These are phyloP conservation scores for Pelargonium nanum DNA, from an alignment of 345 rosid genomes.

Conservation along the genomic window DNA sequence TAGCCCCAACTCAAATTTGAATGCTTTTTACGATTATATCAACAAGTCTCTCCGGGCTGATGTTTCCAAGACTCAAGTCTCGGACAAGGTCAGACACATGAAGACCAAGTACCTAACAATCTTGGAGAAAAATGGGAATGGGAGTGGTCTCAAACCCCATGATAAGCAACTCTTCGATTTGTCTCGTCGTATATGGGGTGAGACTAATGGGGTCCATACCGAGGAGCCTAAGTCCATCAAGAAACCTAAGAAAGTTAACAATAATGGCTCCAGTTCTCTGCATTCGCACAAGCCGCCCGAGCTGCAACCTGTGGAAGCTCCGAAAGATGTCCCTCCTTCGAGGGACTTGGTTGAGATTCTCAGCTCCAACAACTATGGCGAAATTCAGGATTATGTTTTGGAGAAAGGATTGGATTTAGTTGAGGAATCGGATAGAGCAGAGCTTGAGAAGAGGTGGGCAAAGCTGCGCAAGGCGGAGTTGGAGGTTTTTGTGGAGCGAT, in stretches of 20 bases:
- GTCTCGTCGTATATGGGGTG: slow-evolving; percentile 12
- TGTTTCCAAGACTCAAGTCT: slow-evolving; percentile 12
- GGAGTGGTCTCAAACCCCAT: not conserved
- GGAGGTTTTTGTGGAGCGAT: slow-evolving; percentile 8
- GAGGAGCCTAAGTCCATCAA: not conserved
- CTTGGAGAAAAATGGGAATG: slow-evolving; percentile 1
- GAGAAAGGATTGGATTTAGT: slow-evolving; percentile 5
- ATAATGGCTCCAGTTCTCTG: no score
- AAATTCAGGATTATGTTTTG: not conserved
- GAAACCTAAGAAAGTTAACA: not conserved
- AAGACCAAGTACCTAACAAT: slow-evolving; percentile 7
- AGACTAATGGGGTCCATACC: not conserved
- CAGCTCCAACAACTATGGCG: not conserved
- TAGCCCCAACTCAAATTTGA: slow-evolving; percentile 8
- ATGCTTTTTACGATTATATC: slow-evolving; percentile 15
- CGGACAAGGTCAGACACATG: slow-evolving; percentile 13
- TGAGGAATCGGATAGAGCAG: slow-evolving; percentile 2
- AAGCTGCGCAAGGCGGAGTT: slow-evolving; percentile 4
- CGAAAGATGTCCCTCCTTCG: not conserved
- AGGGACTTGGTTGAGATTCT: not conserved
- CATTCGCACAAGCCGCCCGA: no score
- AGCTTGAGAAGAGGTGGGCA: slow-evolving; percentile 13
- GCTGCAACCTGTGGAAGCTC: not conserved
- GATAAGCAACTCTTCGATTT: slow-evolving; percentile 9
- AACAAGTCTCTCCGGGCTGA: slow-evolving; percentile 11